These are phyloP conservation scores for Cercospora sesami DNA, from an alignment of 2,329 filamentous ascomycete species.

Conservation along the genomic window DNA sequence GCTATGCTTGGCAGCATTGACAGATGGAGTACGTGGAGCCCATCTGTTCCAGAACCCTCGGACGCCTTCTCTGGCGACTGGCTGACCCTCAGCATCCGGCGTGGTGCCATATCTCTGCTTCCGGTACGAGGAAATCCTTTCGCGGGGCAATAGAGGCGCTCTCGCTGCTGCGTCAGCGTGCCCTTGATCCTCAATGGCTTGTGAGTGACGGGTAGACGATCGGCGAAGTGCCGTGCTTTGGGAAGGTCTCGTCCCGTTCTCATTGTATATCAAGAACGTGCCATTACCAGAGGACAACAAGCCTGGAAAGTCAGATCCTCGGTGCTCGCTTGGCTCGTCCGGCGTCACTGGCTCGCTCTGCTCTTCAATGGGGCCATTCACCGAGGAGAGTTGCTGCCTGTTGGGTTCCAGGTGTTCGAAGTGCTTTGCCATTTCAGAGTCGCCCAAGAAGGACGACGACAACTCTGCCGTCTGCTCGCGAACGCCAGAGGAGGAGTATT, in stretches of 20 bases:
- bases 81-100: constrained; percentile 32
- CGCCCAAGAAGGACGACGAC: constrained; percentile 41
- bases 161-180: constrained; percentile 28
- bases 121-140: constrained; percentile 28
- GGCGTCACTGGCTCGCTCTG: constrained; percentile 39
- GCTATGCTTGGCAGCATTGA: constrained; percentile 24
- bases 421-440: constrained; percentile 35
- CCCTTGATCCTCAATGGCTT: constrained; percentile 33
- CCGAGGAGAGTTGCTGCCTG: not conserved
- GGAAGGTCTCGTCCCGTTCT: constrained; percentile 8
- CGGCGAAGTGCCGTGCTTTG: constrained; percentile 3
- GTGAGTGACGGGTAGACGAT: constrained; percentile 25
- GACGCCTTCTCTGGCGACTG: not conserved
- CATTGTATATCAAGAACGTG: constrained; percentile 21
- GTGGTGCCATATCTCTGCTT: constrained; percentile 29
- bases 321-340: constrained; percentile 17
- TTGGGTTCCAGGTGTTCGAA: constrained; percentile 28
- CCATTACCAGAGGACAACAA: constrained; percentile 12
- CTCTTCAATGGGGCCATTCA: constrained; percentile 37
- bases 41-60: constrained; percentile 35
- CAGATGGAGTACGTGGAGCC: constrained; percentile 35
- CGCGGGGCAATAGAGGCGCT: constrained; percentile 42
- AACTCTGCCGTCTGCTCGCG: constrained; percentile 43
- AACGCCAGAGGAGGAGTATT: constrained; percentile 43
- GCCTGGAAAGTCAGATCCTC: constrained; percentile 7